A percentile compares a stretch with the other conserved stretches of the same genome.
These are phyloP conservation scores for Leptomonas seymouri DNA, from an alignment of 208 protist species.

Conservation along the genomic window DNA sequence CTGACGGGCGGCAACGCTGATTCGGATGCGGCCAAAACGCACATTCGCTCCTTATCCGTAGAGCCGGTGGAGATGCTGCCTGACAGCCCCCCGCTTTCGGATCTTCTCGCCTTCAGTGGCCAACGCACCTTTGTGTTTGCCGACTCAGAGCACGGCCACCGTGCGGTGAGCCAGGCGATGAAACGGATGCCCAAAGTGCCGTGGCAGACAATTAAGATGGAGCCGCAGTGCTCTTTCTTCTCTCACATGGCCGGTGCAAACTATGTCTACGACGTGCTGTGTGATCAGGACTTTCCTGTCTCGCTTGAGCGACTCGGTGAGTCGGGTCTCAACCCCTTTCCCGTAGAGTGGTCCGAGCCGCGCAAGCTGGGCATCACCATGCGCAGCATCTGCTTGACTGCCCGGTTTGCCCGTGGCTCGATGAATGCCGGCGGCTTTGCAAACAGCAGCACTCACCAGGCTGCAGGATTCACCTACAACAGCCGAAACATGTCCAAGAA, in stretches of 20 bases:
- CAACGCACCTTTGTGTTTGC: constrained; percentile 70
- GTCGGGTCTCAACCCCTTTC: constrained; percentile 87
- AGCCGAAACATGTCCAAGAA: constrained; percentile 63
- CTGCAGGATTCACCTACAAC: constrained; percentile 66
- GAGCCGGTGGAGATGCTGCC: constrained; percentile 71
- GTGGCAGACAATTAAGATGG: constrained; percentile 76
- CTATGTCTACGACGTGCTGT: constrained; percentile 86
- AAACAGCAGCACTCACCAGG: constrained; percentile 56
- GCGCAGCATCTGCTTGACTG: constrained; percentile 82
- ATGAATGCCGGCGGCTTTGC: constrained; percentile 83
- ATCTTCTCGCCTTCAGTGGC: constrained; percentile 76
- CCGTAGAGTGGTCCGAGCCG: constrained; percentile 87
- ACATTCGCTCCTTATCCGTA: constrained; percentile 54
- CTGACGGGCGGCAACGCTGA: constrained; percentile 42
- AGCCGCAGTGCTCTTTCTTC: constrained; percentile 74
- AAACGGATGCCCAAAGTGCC: constrained; percentile 56
- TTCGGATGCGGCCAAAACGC: constrained; percentile 40
- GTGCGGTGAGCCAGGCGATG: constrained; percentile 52
- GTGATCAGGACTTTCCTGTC: constrained; percentile 84
- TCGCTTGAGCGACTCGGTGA: constrained; percentile 84
- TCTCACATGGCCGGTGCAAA: constrained; percentile 76
- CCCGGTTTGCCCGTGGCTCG: constrained; percentile 69
- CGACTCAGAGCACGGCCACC: constrained; percentile 58
- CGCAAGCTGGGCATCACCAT: constrained; percentile 86
- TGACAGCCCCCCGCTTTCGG: constrained; percentile 80